Conservation (phyloP, 139 green algal species). For the Coelastrella sp. region DNA sequence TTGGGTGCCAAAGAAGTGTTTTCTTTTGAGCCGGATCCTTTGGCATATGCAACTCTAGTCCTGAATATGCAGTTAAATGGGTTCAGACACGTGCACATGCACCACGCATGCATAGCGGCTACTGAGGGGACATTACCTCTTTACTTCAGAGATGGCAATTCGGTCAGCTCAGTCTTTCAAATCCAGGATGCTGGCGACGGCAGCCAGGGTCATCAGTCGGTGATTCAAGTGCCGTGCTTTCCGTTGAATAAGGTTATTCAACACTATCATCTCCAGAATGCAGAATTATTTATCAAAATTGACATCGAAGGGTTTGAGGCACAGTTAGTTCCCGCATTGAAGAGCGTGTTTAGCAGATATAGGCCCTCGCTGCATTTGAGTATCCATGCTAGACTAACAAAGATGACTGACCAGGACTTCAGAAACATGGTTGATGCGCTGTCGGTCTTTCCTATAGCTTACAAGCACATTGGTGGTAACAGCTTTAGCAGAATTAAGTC, state of each 20-base stretch:
- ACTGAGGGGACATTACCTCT: background rate
- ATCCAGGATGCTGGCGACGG: background rate
- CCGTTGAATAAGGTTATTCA: background rate
- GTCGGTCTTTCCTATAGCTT: background rate
- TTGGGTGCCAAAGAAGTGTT: background rate
- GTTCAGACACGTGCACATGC: background rate
- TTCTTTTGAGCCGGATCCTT: background rate
- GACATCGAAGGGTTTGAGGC: background rate
- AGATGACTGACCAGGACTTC: background rate
- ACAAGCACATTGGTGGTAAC: background rate
- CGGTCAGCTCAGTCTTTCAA: background rate
- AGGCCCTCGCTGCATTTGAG: background rate
- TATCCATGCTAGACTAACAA: background rate
- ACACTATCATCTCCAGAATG: background rate
- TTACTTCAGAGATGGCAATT: background rate
- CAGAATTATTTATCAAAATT: background rate
- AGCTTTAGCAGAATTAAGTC: background rate
- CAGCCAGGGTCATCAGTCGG: background rate
- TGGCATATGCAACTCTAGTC: background rate
- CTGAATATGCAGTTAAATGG: background rate
- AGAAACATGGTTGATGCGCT: background rate
- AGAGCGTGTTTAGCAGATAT: background rate
- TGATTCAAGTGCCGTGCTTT: background rate
- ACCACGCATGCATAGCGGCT: background rate
- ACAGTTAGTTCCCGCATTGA: background rate